These are phyloP conservation scores for Hemileccinum impolitum DNA, from an alignment of 768 basidiomycete genomes.

Conservation along the genomic window DNA sequence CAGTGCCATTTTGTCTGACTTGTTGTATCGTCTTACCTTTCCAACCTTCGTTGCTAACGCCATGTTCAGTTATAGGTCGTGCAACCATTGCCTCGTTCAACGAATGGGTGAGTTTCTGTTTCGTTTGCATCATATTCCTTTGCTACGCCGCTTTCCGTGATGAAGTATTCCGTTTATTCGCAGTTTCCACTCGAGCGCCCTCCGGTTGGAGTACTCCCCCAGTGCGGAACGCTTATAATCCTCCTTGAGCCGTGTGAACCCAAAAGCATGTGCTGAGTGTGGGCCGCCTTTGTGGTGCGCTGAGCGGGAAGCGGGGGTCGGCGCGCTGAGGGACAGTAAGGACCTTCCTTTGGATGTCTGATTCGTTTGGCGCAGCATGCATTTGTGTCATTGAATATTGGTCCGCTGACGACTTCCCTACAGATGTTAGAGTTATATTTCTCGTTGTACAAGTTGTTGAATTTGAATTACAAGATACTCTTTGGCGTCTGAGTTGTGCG, in stretches of 20 bases:
- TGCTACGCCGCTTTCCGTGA: conserved; percentile 35
- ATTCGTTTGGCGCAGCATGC: conserved; percentile 37
- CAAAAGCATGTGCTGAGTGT: conserved; percentile 57
- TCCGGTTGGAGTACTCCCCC: conserved; percentile 68
- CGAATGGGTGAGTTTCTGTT: conserved; percentile 23
- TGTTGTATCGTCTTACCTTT: not conserved
- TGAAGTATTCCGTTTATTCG: conserved; percentile 74
- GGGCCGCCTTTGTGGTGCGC: conserved; percentile 68
- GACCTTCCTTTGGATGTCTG: conserved; percentile 93
- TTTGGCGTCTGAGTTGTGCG: not conserved
- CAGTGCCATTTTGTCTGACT: conserved; percentile 86
- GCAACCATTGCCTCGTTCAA: not conserved
- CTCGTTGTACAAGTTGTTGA: not conserved
- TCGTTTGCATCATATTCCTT: conserved; percentile 3
- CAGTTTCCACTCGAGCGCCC: conserved; percentile 83
- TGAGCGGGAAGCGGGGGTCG: conserved; percentile 72
- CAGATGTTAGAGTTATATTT: conserved; percentile 5
- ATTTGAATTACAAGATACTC: not conserved
- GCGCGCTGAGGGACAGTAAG: conserved; percentile 60
- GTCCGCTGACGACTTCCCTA: conserved; percentile 4
- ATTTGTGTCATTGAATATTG: not conserved
- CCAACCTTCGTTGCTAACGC: conserved; percentile 11
- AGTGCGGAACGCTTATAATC: conserved; percentile 67
- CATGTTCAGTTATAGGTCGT: conserved; percentile 7
- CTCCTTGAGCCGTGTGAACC: conserved; percentile 68